Conservation (phyloP, 2,329 filamentous ascomycete species). For the Karstenula rhodostoma region DNA sequence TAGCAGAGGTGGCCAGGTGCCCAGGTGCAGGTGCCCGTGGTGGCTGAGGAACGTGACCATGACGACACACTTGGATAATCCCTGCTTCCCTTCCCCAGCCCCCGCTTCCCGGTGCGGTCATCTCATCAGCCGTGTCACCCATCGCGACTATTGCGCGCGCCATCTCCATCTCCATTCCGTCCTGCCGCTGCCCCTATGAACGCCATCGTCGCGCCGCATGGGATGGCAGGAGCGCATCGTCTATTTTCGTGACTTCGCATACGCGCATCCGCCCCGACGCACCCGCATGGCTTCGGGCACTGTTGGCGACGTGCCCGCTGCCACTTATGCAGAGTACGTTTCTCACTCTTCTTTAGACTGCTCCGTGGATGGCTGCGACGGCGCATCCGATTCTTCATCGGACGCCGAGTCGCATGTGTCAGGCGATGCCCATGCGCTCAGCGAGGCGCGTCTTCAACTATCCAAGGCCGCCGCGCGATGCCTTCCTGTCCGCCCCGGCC, state of each 20-base stretch:
- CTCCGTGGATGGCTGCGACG: slow-evolving; percentile 10
- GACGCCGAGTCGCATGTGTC: slow-evolving; percentile 15
- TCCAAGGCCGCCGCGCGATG: slow-evolving; percentile 24
- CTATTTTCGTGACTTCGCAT: slow-evolving; percentile 54
- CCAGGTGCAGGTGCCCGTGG: no score
- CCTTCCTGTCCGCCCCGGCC: slow-evolving; percentile 40
- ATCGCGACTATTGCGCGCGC: not conserved
- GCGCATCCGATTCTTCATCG: slow-evolving; percentile 25
- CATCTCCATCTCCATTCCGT: slow-evolving; percentile 3
- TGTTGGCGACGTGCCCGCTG: slow-evolving; percentile 57
- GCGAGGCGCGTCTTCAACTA: slow-evolving; percentile 19
- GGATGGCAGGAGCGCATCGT: slow-evolving; percentile 47
- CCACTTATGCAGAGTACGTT: slow-evolving; percentile 63
- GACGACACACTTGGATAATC: slow-evolving; percentile 5
- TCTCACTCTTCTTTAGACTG: slow-evolving; percentile 32
- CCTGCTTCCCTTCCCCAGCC: not conserved
- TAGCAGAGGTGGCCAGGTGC: not conserved
- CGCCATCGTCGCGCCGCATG: slow-evolving; percentile 42
- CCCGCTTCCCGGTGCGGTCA: not conserved
- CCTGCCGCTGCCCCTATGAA: slow-evolving; percentile 28
- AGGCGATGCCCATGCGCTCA: slow-evolving; percentile 26
- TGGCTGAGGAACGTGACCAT: not conserved
- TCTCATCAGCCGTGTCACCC: not conserved
- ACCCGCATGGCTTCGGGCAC: slow-evolving; percentile 57
- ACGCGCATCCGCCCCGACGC: slow-evolving; percentile 46